Evolutionary conservation across 225 moss, liverwort and hornwort species (phyloP).

Genomic region (Takakia lepidozioides): DNA sequence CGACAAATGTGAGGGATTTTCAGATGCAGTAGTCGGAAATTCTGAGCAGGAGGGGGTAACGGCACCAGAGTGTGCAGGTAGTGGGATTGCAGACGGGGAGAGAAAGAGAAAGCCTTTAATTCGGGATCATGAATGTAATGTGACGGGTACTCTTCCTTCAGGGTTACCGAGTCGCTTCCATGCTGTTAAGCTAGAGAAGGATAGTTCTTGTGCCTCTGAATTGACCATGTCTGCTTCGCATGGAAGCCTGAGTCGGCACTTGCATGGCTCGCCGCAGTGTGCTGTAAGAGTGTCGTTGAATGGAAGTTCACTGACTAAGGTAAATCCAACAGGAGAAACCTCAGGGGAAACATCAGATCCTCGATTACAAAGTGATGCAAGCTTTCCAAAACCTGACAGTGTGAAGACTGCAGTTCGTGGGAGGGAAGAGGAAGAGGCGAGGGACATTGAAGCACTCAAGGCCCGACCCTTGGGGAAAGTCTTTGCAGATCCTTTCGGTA

Average conservation of each 20-base stretch:
- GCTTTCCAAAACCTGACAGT: conserved; percentile 7
- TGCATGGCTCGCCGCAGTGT: conserved; percentile 24
- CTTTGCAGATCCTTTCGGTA: not conserved
- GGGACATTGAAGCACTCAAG: not conserved
- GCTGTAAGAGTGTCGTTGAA: conserved; percentile 18
- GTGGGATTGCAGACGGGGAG: not conserved
- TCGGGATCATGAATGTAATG: not conserved
- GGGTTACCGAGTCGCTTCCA: not conserved
- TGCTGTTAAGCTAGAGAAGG: conserved; percentile 12
- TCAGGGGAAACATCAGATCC: not conserved
- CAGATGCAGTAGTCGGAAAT: too few species aligned
- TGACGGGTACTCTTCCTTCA: not conserved
- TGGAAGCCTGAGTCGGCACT: conserved; percentile 14
- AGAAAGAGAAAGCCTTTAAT: not conserved
- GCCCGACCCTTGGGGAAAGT: not conserved
- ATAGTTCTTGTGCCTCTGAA: conserved; percentile 21
- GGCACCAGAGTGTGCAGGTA: not conserved
- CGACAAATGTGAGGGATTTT: too few species aligned
- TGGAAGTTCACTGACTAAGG: conserved; percentile 19
- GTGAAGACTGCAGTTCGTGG: conserved; percentile 1
- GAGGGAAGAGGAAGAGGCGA: conserved; percentile 1
- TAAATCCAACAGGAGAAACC: conserved; percentile 6
- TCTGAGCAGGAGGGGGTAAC: conserved; percentile 7
- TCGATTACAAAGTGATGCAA: conserved; percentile 25
- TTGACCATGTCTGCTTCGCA: conserved; percentile 29